Evolutionary conservation across 164 flowering plant species (phyloP).

Genomic region (Platanus orientalis): DNA sequence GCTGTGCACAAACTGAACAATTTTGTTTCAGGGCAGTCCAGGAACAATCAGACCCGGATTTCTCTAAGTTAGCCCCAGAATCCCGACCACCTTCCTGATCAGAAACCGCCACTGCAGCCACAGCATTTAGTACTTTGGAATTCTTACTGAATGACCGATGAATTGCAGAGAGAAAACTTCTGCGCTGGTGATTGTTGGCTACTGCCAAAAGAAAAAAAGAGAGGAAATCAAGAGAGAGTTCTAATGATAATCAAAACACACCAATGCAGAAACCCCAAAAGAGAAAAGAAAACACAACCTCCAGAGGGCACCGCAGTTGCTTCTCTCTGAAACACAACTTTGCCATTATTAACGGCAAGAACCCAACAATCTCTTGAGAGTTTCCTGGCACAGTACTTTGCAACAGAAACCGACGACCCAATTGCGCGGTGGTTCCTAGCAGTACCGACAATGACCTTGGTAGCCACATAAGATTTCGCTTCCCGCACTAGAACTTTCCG

Average conservation of each 20-base stretch:
- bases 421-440: constrained; percentile 39
- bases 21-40: constrained; percentile 16
- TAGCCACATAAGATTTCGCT: constrained; percentile 53
- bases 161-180: constrained; percentile 34
- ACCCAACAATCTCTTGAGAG: constrained; percentile 60
- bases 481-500: constrained; percentile 64
- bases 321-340: constrained; percentile 63
- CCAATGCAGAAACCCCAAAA: neutral
- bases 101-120: neutral
- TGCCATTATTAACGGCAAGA: constrained; percentile 82
- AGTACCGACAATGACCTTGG: constrained; percentile 63
- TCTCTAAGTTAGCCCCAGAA: constrained; percentile 16
- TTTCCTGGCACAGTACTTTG: constrained; percentile 79
- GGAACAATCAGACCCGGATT: constrained; percentile 7
- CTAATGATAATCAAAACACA: neutral
- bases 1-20: constrained; percentile 55
- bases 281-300: constrained; percentile 22
- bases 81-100: constrained; percentile 3
- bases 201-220: constrained; percentile 20
- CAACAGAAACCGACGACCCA: constrained; percentile 57
- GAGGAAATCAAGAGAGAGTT: neutral
- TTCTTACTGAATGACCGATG: constrained; percentile 40
- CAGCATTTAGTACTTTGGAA: constrained; percentile 24
- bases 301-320: constrained; percentile 12
- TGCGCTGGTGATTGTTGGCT: constrained; percentile 22